Conservation (phyloP, 108 stramenopile species). For the Epipyxis sp. region DNA sequence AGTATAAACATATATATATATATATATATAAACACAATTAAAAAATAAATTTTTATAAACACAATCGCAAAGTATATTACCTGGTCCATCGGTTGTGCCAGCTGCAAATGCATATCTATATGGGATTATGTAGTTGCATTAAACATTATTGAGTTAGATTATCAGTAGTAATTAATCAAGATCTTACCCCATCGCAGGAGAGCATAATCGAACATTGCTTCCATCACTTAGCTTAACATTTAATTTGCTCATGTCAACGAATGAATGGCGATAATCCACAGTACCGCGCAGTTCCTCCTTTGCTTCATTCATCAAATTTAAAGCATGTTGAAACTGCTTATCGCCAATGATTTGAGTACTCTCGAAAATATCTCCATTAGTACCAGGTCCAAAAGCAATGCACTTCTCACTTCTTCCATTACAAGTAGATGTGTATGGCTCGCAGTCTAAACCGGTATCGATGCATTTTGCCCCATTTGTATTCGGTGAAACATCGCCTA, state of each 20-base stretch:
- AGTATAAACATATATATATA: too few relatives aligned
- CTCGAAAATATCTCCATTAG: constrained; percentile 54
- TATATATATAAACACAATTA: too few relatives aligned
- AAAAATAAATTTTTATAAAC: too few relatives aligned
- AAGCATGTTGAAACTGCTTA: constrained; percentile 51
- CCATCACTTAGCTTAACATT: constrained; percentile 51
- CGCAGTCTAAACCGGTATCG: constrained; percentile 60
- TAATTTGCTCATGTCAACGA: constrained; percentile 54
- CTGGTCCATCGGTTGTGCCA: constrained; percentile 65
- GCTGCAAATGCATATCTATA: constrained; percentile 64
- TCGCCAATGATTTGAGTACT: constrained; percentile 58
- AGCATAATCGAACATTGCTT: constrained; percentile 21
- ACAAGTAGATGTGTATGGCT: constrained; percentile 54
- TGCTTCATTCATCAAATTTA: constrained; percentile 25
- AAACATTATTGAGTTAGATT: too few relatives aligned
- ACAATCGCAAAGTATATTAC: too few relatives aligned
- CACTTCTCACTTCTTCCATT: constrained; percentile 54
- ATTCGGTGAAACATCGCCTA: constrained; percentile 67
- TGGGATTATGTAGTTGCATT: too few relatives aligned
- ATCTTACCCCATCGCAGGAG: not conserved
- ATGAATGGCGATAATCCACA: constrained; percentile 54
- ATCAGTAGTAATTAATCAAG: too few relatives aligned
- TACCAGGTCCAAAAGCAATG: constrained; percentile 54
- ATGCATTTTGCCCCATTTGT: constrained; percentile 56
- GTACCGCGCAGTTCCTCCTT: constrained; percentile 35